phyloP scores from a whole-genome alignment of 2,329 filamentous ascomycete genomes.

The Botrytis squamosa region DNA sequence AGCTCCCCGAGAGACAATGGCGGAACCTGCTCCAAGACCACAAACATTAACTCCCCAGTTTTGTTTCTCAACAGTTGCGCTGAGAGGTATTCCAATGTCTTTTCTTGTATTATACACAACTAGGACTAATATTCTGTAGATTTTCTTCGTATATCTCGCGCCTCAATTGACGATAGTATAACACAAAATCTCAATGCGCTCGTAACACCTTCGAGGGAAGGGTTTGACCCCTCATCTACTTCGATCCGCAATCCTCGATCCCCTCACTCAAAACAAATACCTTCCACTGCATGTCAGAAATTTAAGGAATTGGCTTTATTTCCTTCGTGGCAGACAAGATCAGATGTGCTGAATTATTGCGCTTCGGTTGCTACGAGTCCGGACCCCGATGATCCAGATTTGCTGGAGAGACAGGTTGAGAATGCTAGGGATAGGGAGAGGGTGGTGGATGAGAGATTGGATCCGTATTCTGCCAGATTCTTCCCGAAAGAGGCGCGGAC shows the following conservation, averaged over 20 bases:
- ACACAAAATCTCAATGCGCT: constrained; percentile 90
- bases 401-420: constrained; percentile 67
- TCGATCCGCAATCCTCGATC: constrained; percentile 57
- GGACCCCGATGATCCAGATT: constrained; percentile 82
- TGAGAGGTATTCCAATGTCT: constrained; percentile 56
- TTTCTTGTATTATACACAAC: neutral
- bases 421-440: constrained; percentile 67
- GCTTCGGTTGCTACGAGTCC: constrained; percentile 81
- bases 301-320: constrained; percentile 83
- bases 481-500: constrained; percentile 78
- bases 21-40: constrained; percentile 34
- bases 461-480: constrained; percentile 86
- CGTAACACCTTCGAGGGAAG: constrained; percentile 66
- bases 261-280: constrained; percentile 52
- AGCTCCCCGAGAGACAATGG: constrained; percentile 30
- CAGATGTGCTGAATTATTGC: constrained; percentile 86
- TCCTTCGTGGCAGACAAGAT: constrained; percentile 80
- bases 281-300: constrained; percentile 58
- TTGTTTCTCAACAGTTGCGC: constrained; percentile 68
- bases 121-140: constrained; percentile 52
- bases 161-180: constrained; percentile 88
- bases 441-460: constrained; percentile 81
- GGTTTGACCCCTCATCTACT: constrained; percentile 80
- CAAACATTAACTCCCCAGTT: constrained; percentile 69
- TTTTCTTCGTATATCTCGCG: constrained; percentile 83